A percentile compares a stretch with the other conserved stretches of the same genome.
These are phyloP conservation scores for Castanea crenata DNA, from an alignment of 306 rosid genomes.

Conservation along the genomic window DNA sequence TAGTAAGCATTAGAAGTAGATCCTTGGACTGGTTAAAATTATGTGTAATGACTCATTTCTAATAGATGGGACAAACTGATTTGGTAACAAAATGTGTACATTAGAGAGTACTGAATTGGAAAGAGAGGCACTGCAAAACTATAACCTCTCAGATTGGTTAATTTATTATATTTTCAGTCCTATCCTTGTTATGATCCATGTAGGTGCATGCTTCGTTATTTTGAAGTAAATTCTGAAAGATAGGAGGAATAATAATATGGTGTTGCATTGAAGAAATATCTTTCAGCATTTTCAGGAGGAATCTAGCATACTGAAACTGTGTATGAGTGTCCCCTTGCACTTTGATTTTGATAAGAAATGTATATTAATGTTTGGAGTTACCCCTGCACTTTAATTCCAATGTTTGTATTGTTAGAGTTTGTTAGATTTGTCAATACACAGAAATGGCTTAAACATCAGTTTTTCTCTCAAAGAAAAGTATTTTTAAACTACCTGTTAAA, in stretches of 20 bases:
- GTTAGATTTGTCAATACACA: background rate
- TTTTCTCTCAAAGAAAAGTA: background rate
- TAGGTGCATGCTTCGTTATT: background rate
- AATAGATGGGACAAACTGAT: slow-evolving; percentile 22
- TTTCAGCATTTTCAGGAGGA: background rate
- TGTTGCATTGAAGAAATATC: too few species aligned
- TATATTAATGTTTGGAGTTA: too few species aligned
- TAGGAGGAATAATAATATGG: too few species aligned
- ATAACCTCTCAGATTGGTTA: background rate
- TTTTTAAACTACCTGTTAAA: background rate
- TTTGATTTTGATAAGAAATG: background rate
- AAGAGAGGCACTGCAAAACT: background rate
- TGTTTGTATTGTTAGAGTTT: background rate
- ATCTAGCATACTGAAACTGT: background rate
- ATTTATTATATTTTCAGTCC: background rate
- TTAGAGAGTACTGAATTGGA: background rate
- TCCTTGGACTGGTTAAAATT: slow-evolving; percentile 1
- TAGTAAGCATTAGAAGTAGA: slow-evolving; percentile 17
- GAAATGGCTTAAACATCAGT: background rate
- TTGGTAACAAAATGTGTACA: slow-evolving; percentile 9
- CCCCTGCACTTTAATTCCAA: background rate
- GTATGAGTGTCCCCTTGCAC: background rate
- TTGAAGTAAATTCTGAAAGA: background rate
- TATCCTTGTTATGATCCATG: background rate
- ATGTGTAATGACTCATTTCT: background rate